A percentile compares a stretch with the other conserved stretches of the same genome.
Evolutionary conservation across 768 basidiomycete species (phyloP).

Genomic region (Clathrus columnatus): DNA sequence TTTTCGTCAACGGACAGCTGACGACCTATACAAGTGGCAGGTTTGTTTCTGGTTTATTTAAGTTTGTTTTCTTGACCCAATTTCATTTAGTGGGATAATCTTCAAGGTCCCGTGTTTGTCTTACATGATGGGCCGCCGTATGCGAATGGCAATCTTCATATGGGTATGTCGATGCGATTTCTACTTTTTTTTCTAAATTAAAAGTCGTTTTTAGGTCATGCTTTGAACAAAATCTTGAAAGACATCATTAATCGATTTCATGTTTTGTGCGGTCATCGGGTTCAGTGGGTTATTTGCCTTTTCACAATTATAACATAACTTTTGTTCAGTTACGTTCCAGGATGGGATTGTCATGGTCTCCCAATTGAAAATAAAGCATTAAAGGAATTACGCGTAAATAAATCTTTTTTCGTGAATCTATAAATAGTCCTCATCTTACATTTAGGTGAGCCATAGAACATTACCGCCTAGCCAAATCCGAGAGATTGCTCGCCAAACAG

Average conservation of each 20-base stretch:
- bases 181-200: neutral
- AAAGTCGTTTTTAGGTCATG: constrained; percentile 57
- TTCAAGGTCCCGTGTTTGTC: constrained; percentile 63
- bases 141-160: constrained; percentile 92
- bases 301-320: constrained; percentile 2
- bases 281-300: constrained; percentile 47
- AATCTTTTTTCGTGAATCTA: neutral
- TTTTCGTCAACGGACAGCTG: constrained; percentile 56
- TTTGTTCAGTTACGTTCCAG: constrained; percentile 73
- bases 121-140: constrained; percentile 96
- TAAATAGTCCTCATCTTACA: neutral
- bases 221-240: constrained; percentile 92
- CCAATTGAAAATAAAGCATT: constrained; percentile 95
- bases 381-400: constrained; percentile 56
- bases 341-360: constrained; percentile 97
- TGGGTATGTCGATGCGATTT: constrained; percentile 47
- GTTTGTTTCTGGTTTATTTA: constrained; percentile 16
- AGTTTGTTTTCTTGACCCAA: neutral
- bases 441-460: constrained; percentile 45
- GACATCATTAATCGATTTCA: constrained; percentile 92
- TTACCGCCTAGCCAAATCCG: constrained; percentile 60
- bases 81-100: constrained; percentile 49
- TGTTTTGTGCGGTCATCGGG: constrained; percentile 62
- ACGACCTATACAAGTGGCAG: constrained; percentile 57
- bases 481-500: constrained; percentile 59